These are phyloP conservation scores for Cystoderma amianthinum DNA, from an alignment of 768 basidiomycete genomes.

Conservation along the genomic window DNA sequence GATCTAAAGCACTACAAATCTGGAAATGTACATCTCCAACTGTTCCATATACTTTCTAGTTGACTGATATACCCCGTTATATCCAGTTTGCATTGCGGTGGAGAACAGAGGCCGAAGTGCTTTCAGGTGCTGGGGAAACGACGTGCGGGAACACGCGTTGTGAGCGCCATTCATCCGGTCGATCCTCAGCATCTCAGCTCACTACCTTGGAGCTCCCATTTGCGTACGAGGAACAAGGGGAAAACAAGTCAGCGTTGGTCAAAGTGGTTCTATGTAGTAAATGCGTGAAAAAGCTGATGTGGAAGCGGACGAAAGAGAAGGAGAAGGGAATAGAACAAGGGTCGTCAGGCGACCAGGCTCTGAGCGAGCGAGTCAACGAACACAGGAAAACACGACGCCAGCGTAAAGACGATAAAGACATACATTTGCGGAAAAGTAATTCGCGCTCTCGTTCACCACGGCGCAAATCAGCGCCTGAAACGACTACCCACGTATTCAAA, in stretches of 20 bases:
- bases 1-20: constrained; percentile 96
- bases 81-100: constrained; percentile 82
- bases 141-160: constrained; percentile 92
- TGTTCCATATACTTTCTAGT: background rate
- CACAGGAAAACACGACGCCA: constrained; percentile 4
- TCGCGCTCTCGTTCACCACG: constrained; percentile 32
- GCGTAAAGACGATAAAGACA: constrained; percentile 3
- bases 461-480: constrained; percentile 1
- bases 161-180: constrained; percentile 41
- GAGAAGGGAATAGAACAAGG: constrained; percentile 11
- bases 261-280: constrained; percentile 81
- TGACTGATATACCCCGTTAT: background rate
- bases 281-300: constrained; percentile 82
- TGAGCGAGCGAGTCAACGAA: background rate
- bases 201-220: constrained; percentile 88
- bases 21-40: constrained; percentile 64
- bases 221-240: constrained; percentile 74
- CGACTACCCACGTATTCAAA: background rate
- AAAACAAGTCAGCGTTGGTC: constrained; percentile 74
- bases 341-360: no score
- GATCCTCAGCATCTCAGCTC: constrained; percentile 23
- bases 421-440: constrained; percentile 14
- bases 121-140: constrained; percentile 77
- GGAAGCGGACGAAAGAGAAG: constrained; percentile 71
- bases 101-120: constrained; percentile 88